Evolutionary conservation across 352 stramenopile genomes (phyloP), one percentile per base, ranked within the genome.

Genomic region (Globisporangium uncinulatum): DNA sequence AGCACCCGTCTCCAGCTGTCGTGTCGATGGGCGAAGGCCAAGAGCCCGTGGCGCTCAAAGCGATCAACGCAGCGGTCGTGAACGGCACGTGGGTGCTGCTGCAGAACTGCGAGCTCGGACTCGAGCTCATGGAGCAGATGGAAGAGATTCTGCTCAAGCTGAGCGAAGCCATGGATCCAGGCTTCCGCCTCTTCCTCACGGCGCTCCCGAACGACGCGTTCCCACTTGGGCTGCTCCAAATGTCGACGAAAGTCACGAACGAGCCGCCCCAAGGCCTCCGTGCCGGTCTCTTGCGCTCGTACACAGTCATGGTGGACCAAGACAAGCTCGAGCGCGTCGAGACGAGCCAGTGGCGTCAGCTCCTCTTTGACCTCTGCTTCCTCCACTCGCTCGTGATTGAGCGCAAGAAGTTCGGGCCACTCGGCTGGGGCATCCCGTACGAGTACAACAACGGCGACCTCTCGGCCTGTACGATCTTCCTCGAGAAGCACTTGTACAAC

Each of bases 241-340:
- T 99, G 96, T 98, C 90, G 44, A 99, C 95, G 34, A 99, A 99
- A 67, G 96, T 99, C 24, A 99, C 97, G 6, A 99, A 99, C 61
- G 96, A 99, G 57, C 96, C 96, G 39, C 97, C 97, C 6, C 86
- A 97, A 59, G 97, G 97, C 13, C 70, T 99, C 13, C 92, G 96
- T 19, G 96, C 97, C 4, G 96, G 95, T 24, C 65, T 99, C 32
- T 65, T 99, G 42, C 90, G 96, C 6, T 98, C 92, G 32, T 99
- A 98, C 80, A 98, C 95, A 15, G 93, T 99, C 42, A 98, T 99
- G 83, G 96, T 99, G n/a, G 96, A 99, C 73, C 96, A 99, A 75
- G 97, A 99, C 71, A 97, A 98, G 42, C 74, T 98, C 17, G 96
- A 99, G 69, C 82, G 95, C 53, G 92, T 99, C 10, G 96, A 99